Conservation (phyloP, 345 rosid genomes). For the Arabis alpina region DNA sequence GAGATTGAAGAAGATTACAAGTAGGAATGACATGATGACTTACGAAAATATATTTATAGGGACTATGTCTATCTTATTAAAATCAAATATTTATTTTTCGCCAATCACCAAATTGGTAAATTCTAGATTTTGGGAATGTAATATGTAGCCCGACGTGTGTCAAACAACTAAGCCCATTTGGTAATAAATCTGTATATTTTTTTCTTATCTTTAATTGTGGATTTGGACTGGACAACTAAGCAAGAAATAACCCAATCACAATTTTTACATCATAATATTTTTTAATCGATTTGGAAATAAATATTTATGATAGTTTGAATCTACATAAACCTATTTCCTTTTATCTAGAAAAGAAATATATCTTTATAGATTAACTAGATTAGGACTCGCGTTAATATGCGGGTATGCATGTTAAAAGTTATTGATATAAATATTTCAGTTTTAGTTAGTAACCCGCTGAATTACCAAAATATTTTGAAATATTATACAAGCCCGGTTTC, state of each 20-base stretch:
- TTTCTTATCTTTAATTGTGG: background rate
- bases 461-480: no score
- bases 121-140: background rate
- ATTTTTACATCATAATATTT: background rate
- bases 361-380: no score
- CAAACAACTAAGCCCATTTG: background rate
- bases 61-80: background rate
- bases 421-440: no score
- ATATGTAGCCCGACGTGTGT: constrained; percentile 4
- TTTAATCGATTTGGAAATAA: background rate
- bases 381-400: no score
- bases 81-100: background rate
- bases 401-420: no score
- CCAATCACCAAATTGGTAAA: constrained; percentile 2
- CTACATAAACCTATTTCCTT: background rate
- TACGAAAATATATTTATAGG: background rate
- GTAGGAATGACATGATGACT: background rate
- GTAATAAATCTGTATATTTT: constrained; percentile 7
- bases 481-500: no score
- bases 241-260: constrained; percentile 1
- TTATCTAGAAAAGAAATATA: background rate
- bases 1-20: constrained; percentile 14
- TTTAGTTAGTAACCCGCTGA: no score
- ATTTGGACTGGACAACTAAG: constrained; percentile 3
- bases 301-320: constrained; percentile 2